phyloP scores from a whole-genome alignment of 208 protist genomes.

The Naegleria lovaniensis region DNA sequence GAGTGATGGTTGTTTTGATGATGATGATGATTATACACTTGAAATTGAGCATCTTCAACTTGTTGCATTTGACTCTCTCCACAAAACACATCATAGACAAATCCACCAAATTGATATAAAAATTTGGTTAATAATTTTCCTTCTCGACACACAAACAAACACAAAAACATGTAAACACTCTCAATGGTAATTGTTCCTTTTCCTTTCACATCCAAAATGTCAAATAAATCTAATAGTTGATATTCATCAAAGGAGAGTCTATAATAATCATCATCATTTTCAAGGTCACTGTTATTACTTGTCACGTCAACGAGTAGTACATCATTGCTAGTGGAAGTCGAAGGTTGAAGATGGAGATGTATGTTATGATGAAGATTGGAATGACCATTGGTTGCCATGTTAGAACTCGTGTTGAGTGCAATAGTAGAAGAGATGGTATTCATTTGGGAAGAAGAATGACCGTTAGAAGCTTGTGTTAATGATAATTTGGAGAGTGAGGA shows the following conservation, averaged over 20 bases:
- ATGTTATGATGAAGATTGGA: too few relatives aligned
- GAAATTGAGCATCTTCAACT: too few relatives aligned
- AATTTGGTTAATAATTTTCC: not conserved
- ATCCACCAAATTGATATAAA: constrained; percentile 12
- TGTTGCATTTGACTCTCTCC: too few relatives aligned
- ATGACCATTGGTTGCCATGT: too few relatives aligned
- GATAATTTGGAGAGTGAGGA: too few relatives aligned
- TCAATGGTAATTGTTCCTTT: constrained; percentile 1
- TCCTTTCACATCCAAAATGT: constrained; percentile 15
- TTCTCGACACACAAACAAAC: not conserved
- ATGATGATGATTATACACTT: too few relatives aligned
- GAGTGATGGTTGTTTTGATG: too few relatives aligned
- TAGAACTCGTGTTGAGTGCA: too few relatives aligned
- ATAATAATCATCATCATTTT: constrained; percentile 14
- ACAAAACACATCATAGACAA: not conserved
- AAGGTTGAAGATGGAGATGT: not conserved
- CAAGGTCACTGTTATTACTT: not conserved
- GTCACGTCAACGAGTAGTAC: not conserved
- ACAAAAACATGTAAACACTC: not conserved
- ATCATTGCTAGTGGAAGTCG: not conserved
- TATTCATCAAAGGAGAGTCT: not conserved
- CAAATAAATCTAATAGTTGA: constrained; percentile 16
- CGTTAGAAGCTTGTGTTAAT: too few relatives aligned
- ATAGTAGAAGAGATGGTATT: too few relatives aligned
- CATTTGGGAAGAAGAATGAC: too few relatives aligned